Evolutionary conservation across 2,329 filamentous ascomycete genomes (phyloP), one percentile per base, ranked within the genome.

Genomic region (Diaporthe vexans): DNA sequence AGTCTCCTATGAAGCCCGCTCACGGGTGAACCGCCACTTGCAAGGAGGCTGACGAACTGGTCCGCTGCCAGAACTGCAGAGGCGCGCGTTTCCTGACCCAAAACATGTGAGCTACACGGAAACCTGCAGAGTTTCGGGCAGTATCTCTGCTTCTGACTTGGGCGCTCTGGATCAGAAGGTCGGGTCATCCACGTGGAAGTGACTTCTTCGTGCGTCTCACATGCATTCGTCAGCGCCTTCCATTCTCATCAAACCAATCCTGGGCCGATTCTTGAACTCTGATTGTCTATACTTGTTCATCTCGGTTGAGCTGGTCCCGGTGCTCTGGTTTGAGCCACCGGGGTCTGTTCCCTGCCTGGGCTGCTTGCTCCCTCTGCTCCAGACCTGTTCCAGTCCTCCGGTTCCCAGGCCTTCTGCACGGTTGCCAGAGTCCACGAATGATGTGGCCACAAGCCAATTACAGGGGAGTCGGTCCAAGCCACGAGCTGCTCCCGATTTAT

Each of bases 251-350:
- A 17, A 33, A 24, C 21, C 61, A 51, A 4, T 67, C 43, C 10
- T 26, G 61, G 26, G 29, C n/a, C 59, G 33, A 51, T 21, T 51
- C 35, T 43, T 19, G 26, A 24, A 35, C 3, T 33, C 15, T 51
- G 43, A 37, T 51, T 43, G 43, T 17, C 19, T 67, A n/a, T 37
- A 24, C 26, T 52, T 29, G 29, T 24, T 51, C 61, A 52, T 67
- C 46, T 67, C 43, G 43, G 61, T 67, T 67, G 21, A 35, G n/a
- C 61, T 46, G 46, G 21, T 67, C 46, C 61, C 46, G 29, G 51
- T 67, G 43, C 43, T 67, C 29, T 37, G 33, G 63, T 37, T 52
- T 24, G 43, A 67, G 61, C 43, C 26, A 33, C 59, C 59, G 48
- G 40, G 59, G 43, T 9, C 26, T 65, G 43, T n/a, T 21, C 40